Evolutionary conservation across 345 rosid genomes (phyloP).

Genomic region (Hibiscus mutabilis): DNA sequence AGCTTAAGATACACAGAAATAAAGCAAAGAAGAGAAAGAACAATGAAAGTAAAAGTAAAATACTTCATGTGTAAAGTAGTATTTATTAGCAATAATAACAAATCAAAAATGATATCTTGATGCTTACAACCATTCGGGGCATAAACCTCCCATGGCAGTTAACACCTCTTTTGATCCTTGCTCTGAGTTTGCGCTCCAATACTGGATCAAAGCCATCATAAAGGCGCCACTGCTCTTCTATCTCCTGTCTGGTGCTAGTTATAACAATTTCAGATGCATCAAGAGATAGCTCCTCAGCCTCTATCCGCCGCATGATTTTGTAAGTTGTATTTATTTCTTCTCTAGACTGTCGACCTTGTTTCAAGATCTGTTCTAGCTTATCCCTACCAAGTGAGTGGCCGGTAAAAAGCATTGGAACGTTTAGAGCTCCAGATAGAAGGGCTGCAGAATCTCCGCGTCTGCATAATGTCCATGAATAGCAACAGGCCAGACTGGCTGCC

Average conservation of each 20-base stretch:
- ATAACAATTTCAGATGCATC: constrained; percentile 68
- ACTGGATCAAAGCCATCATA: constrained; percentile 75
- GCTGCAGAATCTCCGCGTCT: constrained; percentile 77
- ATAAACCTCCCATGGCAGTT: constrained; percentile 70
- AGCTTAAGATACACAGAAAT: neutral
- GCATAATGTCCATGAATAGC: constrained; percentile 84
- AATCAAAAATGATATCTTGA: constrained; percentile 12
- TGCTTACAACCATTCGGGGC: constrained; percentile 74
- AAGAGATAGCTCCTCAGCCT: constrained; percentile 66
- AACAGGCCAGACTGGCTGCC: constrained; percentile 67
- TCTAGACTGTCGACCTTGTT: constrained; percentile 59
- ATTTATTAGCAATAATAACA: neutral
- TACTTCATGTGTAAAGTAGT: neutral
- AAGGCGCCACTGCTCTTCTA: constrained; percentile 71
- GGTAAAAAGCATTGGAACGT: constrained; percentile 81
- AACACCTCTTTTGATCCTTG: constrained; percentile 65
- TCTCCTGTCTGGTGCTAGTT: constrained; percentile 74
- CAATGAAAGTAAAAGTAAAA: neutral
- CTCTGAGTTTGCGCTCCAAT: constrained; percentile 63
- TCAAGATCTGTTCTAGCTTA: constrained; percentile 65
- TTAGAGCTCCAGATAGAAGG: constrained; percentile 72
- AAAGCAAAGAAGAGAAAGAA: neutral
- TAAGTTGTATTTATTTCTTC: constrained; percentile 60
- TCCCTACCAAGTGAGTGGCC: constrained; percentile 84
- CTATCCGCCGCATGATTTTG: constrained; percentile 69